These are phyloP conservation scores for Kwoniella sp. DNA, from an alignment of 768 basidiomycete species.

Conservation along the genomic window DNA sequence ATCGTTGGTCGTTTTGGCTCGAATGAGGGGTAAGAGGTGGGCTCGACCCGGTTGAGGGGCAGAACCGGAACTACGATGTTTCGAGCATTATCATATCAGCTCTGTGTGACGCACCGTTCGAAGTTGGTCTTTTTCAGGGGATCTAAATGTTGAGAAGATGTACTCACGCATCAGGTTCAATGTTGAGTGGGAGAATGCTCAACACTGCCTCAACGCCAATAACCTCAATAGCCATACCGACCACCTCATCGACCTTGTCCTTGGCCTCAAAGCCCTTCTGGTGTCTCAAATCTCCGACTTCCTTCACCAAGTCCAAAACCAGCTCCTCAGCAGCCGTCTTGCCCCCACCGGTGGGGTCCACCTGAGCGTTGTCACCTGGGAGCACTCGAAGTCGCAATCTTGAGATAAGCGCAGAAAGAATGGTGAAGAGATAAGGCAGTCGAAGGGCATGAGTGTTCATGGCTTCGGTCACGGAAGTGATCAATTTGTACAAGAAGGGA, in stretches of 20 bases:
- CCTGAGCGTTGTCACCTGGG: conserved; percentile 50
- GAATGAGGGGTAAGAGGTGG: conserved; percentile 83
- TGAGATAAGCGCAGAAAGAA: conserved; percentile 70
- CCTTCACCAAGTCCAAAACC: conserved; percentile 68
- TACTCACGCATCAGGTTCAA: conserved; percentile 77
- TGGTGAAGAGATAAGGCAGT: conserved; percentile 75
- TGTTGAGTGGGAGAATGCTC: conserved; percentile 74
- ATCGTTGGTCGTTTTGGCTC: conserved; percentile 71
- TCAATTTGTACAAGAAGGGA: conserved; percentile 66
- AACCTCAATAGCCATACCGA: conserved; percentile 78
- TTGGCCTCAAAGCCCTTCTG: conserved; percentile 87
- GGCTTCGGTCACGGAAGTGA: conserved; percentile 67
- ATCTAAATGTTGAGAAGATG: not conserved
- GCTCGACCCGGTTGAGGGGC: conserved; percentile 81
- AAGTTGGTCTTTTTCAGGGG: too few species aligned
- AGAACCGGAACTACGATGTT: conserved; percentile 37
- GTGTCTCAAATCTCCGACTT: conserved; percentile 71
- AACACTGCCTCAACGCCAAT: conserved; percentile 82
- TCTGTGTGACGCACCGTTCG: too few species aligned
- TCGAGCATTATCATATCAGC: too few species aligned
- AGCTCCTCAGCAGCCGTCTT: conserved; percentile 70
- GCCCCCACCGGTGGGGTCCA: conserved; percentile 49
- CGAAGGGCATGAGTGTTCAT: conserved; percentile 72
- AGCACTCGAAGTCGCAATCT: conserved; percentile 63
- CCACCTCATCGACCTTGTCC: conserved; percentile 76